Evolutionary conservation across 768 basidiomycete genomes (phyloP), one percentile per base, ranked within the genome.

Genomic region (Boletus pseudo-olivaceus): DNA sequence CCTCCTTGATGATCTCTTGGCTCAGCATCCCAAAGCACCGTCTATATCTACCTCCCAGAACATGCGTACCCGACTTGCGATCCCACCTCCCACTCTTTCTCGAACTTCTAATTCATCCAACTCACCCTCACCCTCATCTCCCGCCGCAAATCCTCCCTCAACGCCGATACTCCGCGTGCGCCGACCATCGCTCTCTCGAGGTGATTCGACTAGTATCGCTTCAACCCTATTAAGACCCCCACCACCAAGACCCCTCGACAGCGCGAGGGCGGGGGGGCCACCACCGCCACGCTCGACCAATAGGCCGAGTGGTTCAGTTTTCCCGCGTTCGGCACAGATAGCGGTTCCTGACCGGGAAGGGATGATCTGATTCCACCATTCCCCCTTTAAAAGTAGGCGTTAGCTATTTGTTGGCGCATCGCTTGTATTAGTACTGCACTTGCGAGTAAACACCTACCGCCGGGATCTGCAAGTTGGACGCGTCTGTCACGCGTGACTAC

Each of bases 1-100:
- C 74, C 76, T 96, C n/a, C 76, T 98, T n/a, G 85, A 91, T 33
- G 78, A 80, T n/a, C 74, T 89, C 4, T 76, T 91, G 1, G 71
- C 77, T 12, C 78, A 79, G 50, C 70, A 76, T 20, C 80, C 82
- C 2, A 80, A 79, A 61, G 65, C 74, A 12, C 47, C 51, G 19
- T 51, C 66, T 45, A 53, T 23, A 43, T 15, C 68, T 56, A 50
- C 35, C 19, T 15, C 52, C 5, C 55, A 54, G 49, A 63, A 67
- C 19, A 71, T 69, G 59, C 62, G 64, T 19, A 63, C 64, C 52
- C 72, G 72, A 23, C 57, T 66, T 54, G 57, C 55, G 9, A 55
- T 64, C 49, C 54, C 61, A 8, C 37, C 62, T 14, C 39, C 56
- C 8, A 53, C 64, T 9, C 10, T 58, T 39, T 62, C 66, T 37